Evolutionary conservation across 2,329 filamentous ascomycete species (phyloP).

Genomic region (Claviceps spartinae): DNA sequence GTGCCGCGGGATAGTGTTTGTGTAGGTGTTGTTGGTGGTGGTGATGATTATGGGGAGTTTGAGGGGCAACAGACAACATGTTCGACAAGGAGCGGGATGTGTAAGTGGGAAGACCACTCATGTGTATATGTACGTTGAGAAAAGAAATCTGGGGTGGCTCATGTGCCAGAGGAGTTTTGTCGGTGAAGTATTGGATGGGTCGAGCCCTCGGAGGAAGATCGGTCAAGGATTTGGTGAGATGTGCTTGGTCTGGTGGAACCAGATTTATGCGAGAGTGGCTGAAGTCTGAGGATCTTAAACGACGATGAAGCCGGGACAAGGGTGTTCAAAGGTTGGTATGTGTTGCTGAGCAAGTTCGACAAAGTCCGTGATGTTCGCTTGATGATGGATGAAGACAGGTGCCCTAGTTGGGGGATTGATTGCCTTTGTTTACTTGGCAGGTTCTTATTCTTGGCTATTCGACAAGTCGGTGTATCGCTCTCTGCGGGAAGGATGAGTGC

Average conservation of each 20-base stretch:
- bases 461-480: no score
- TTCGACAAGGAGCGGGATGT: background rate
- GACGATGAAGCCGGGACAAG: background rate
- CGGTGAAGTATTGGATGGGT: background rate
- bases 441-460: no score
- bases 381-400: no score
- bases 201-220: background rate
- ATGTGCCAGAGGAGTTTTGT: background rate
- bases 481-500: background rate
- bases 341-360: background rate
- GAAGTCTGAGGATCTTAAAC: background rate
- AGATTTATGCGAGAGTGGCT: background rate
- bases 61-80: slow-evolving; percentile 12
- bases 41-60: slow-evolving; percentile 6
- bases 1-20: background rate
- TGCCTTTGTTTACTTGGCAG: no score
- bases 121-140: slow-evolving; percentile 8
- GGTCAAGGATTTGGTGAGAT: background rate
- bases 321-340: background rate
- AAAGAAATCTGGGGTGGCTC: background rate
- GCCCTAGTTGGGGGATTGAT: no score
- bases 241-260: background rate
- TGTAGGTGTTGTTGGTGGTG: slow-evolving; percentile 5
- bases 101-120: slow-evolving; percentile 6
- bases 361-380: no score